Evolutionary conservation across 768 basidiomycete species (phyloP).

Genomic region (Phaeotremella skinneri): DNA sequence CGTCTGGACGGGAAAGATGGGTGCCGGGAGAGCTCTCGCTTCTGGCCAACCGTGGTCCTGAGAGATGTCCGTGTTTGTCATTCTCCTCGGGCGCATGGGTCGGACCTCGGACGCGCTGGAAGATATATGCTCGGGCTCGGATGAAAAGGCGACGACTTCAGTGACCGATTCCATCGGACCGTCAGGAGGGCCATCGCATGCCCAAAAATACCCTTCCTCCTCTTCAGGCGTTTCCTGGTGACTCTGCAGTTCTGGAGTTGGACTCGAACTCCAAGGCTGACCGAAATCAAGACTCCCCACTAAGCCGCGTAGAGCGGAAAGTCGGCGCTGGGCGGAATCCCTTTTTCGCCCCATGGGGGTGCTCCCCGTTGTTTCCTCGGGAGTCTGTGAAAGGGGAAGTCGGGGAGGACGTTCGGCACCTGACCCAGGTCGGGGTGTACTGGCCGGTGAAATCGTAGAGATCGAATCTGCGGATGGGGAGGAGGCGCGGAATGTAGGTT

Average conservation of each 20-base stretch:
- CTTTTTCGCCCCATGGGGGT: slow-evolving; percentile 25
- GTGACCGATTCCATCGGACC: slow-evolving; percentile 3
- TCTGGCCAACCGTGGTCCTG: slow-evolving; percentile 24
- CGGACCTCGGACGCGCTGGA: neutral
- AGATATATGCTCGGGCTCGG: slow-evolving; percentile 10
- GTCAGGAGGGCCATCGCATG: slow-evolving; percentile 10
- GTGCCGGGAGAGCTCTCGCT: slow-evolving; percentile 6
- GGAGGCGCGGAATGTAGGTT: slow-evolving; percentile 11
- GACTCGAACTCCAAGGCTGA: slow-evolving; percentile 29
- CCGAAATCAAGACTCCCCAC: slow-evolving; percentile 43
- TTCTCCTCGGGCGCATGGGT: neutral
- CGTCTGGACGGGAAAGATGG: neutral
- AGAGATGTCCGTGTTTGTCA: slow-evolving; percentile 10
- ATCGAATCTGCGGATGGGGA: slow-evolving; percentile 35
- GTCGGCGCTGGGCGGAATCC: slow-evolving; percentile 38
- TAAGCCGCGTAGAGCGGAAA: slow-evolving; percentile 38
- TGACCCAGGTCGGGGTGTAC: slow-evolving; percentile 27
- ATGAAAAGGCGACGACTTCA: slow-evolving; percentile 7
- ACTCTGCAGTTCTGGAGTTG: neutral
- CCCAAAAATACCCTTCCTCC: slow-evolving; percentile 16
- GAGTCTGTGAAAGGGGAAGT: neutral
- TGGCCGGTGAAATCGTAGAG: slow-evolving; percentile 30
- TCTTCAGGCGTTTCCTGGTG: slow-evolving; percentile 1
- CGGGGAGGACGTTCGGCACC: neutral
- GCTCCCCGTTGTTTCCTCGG: neutral